Evolutionary conservation across 306 rosid genomes (phyloP), one percentile per base, ranked within the genome.

Genomic region (Rosa persica): DNA sequence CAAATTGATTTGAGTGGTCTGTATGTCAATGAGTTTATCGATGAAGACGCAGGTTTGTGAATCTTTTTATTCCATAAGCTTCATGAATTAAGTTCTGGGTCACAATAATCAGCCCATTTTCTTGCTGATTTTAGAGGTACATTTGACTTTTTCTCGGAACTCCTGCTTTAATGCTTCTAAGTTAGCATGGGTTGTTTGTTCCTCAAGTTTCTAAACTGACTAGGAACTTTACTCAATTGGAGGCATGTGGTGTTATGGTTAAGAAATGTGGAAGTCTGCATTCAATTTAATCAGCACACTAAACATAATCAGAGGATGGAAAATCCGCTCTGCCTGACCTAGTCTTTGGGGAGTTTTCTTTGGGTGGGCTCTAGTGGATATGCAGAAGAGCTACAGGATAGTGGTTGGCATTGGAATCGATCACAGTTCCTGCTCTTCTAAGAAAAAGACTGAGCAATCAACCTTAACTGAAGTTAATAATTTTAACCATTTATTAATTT

Each of bases 331-430:
- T 93, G 72, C 89, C 96, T 54, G 91, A 89, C 83, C 96, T 90
- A 93, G 88, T 81, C n/a, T 27, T 75, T 74, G 79, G 38, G 96
- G 98, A 79, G 74, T 85, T 49, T 93, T 78, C 89, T 81, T 87
- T 12, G 96, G 96, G 79, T 91, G 90, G 91, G 89, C 82, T 78
- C 78, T 71, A 72, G 78, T 83, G 67, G 91, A 82, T 78, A 30
- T 22, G 17, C 70, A 85, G 54, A 72, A 57, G 80, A 84, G 67
- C 76, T 72, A 83, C 81, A 88, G 89, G 86, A 82, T 79, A 70
- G 80, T 89, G 83, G 90, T 87, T 75, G 76, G 78, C 81, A 77
- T 91, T 73, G 86, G 87, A 75, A 76, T 82, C 78, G 86, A 88
- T 62, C 76, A 67, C 39, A 54, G 83, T 48, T 78, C 87, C 16